Evolutionary conservation across 352 stramenopile species (phyloP).

Genomic region (Pythium oligandrum): DNA sequence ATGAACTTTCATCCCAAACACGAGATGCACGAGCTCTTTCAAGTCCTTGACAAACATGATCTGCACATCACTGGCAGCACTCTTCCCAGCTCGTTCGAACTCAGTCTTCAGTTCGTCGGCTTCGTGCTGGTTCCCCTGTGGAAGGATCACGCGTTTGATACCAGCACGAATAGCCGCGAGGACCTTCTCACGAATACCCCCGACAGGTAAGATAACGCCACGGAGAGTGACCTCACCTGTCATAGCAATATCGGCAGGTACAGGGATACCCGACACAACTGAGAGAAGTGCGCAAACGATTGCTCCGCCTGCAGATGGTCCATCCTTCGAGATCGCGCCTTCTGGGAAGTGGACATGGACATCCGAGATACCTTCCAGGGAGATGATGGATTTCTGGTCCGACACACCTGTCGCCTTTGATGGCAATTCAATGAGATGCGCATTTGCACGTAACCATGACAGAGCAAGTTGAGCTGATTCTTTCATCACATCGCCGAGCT

Average conservation of each 20-base stretch:
- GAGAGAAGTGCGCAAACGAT: slow-evolving; percentile 86
- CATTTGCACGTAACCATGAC: slow-evolving; percentile 74
- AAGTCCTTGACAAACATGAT: slow-evolving; percentile 69
- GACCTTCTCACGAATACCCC: slow-evolving; percentile 90
- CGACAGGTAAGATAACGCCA: slow-evolving; percentile 86
- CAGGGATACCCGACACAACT: slow-evolving; percentile 49
- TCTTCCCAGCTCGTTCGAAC: slow-evolving; percentile 27
- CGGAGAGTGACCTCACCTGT: slow-evolving; percentile 87
- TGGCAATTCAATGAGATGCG: slow-evolving; percentile 46
- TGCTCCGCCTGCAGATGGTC: slow-evolving; percentile 79
- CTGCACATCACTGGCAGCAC: slow-evolving; percentile 26
- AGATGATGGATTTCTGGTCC: slow-evolving; percentile 17
- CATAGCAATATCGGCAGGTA: slow-evolving; percentile 83
- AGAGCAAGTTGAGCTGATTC: slow-evolving; percentile 83
- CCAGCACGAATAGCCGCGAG: slow-evolving; percentile 81
- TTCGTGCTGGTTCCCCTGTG: slow-evolving; percentile 68
- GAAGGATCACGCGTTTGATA: slow-evolving; percentile 78
- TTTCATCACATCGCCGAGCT: slow-evolving; percentile 87
- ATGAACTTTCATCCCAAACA: slow-evolving; percentile 61
- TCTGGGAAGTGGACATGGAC: slow-evolving; percentile 89
- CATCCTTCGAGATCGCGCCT: slow-evolving; percentile 87
- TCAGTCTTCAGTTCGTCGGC: slow-evolving; percentile 64
- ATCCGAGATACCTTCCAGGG: slow-evolving; percentile 53
- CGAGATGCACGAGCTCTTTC: slow-evolving; percentile 53
- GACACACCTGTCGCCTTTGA: not conserved